phyloP scores from a whole-genome alignment of 1,284 basidiomycete genomes.

The Polyporus tsugae region DNA sequence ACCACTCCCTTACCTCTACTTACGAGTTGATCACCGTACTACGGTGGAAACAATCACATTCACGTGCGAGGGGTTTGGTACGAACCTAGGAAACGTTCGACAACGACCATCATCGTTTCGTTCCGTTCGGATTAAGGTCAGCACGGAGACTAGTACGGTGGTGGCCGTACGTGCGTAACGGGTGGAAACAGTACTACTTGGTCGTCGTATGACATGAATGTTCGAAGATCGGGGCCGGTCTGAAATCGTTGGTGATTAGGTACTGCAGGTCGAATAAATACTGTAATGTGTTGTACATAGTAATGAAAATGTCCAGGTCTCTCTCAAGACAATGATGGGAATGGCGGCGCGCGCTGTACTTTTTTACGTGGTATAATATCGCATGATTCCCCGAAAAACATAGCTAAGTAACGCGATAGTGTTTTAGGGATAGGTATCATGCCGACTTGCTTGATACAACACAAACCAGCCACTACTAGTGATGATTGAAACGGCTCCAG shows the following conservation, averaged over 20 bases:
- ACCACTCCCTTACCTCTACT: too few relatives aligned
- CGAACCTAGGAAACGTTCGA: too few relatives aligned
- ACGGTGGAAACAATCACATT: too few relatives aligned
- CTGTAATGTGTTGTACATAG: neutral
- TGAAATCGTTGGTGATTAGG: neutral
- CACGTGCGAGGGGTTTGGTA: too few relatives aligned
- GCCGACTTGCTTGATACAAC: neutral
- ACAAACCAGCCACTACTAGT: neutral
- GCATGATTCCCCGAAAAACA: neutral
- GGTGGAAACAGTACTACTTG: too few relatives aligned
- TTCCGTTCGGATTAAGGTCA: too few relatives aligned
- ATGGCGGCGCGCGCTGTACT: neutral
- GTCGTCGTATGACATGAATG: too few relatives aligned
- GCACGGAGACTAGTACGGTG: too few relatives aligned
- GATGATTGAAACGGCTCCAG: conserved; percentile 53
- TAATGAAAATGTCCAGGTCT: neutral
- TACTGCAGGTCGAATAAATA: neutral
- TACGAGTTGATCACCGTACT: too few relatives aligned
- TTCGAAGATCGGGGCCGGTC: neutral
- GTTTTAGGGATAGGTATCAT: neutral
- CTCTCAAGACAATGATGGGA: neutral
- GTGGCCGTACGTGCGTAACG: too few relatives aligned
- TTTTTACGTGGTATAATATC: neutral
- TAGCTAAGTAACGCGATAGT: neutral
- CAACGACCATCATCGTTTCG: too few relatives aligned